These are phyloP conservation scores for Echeveria elegans DNA, from an alignment of 164 flowering plant genomes.

Conservation along the genomic window DNA sequence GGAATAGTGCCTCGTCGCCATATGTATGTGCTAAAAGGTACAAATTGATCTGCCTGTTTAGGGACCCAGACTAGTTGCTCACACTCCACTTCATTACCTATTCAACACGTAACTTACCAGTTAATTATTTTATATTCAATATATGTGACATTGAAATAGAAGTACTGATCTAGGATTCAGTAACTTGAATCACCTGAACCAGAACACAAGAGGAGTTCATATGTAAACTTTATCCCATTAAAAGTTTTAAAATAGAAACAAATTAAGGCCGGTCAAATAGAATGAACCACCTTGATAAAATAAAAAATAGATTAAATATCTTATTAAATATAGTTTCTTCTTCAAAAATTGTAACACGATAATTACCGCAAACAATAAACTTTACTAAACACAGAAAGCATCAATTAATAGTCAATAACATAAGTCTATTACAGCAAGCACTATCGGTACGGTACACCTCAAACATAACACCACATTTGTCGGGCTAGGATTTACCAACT, in stretches of 20 bases:
- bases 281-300: too few species aligned
- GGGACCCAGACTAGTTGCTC: conserved; percentile 97
- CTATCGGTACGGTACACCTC: not conserved
- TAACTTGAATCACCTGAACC: not conserved
- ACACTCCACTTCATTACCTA: conserved; percentile 99
- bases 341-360: too few species aligned
- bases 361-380: not conserved
- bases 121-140: not conserved
- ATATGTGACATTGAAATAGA: too few species aligned
- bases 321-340: too few species aligned
- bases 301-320: too few species aligned
- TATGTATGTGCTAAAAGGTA: conserved; percentile 80
- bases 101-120: conserved; percentile 14
- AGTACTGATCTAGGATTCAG: not conserved
- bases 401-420: not conserved
- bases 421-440: not conserved
- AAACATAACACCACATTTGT: not conserved
- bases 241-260: too few species aligned
- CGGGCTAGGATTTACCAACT: not conserved
- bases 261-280: too few species aligned
- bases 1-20: conserved; percentile 99
- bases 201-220: not conserved
- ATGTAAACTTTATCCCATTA: too few species aligned
- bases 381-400: not conserved
- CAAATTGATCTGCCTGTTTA: conserved; percentile 53